These are phyloP conservation scores for Lepiota subincarnata DNA, from an alignment of 768 basidiomycete species.

Conservation along the genomic window DNA sequence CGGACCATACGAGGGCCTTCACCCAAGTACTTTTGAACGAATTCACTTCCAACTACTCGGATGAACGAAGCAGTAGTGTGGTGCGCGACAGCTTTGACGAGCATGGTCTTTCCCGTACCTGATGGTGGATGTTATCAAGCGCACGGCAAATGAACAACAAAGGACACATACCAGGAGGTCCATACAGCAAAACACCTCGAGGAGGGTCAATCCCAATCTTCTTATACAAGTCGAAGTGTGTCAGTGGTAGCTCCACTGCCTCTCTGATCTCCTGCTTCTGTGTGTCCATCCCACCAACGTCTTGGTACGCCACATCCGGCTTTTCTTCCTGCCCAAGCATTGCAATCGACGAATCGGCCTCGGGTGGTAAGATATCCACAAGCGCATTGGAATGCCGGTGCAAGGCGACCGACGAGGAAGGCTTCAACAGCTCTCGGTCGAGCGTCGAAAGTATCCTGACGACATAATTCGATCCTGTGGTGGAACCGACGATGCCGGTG, in stretches of 20 bases:
- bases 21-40: constrained; percentile 98
- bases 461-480: constrained; percentile 97
- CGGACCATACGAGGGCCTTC: constrained; percentile 99
- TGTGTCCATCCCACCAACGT: constrained; percentile 94
- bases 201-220: constrained; percentile 99
- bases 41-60: constrained; percentile 96
- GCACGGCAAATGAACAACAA: neutral
- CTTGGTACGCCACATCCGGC: constrained; percentile 89
- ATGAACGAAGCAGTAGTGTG: constrained; percentile 98
- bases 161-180: constrained; percentile 75
- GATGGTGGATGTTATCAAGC: neutral
- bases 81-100: constrained; percentile 98
- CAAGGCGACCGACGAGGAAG: constrained; percentile 95
- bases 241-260: constrained; percentile 93
- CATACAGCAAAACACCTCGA: constrained; percentile 92
- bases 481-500: constrained; percentile 95
- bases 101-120: constrained; percentile 99
- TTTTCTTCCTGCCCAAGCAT: constrained; percentile 95
- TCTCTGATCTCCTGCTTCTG: constrained; percentile 99
- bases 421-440: constrained; percentile 95
- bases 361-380: constrained; percentile 96
- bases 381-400: constrained; percentile 98
- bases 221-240: constrained; percentile 97
- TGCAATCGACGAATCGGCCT: constrained; percentile 95
- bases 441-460: constrained; percentile 96